Conservation (phyloP, 495 filamentous ascomycete species). For the Aspergillus steynii region DNA sequence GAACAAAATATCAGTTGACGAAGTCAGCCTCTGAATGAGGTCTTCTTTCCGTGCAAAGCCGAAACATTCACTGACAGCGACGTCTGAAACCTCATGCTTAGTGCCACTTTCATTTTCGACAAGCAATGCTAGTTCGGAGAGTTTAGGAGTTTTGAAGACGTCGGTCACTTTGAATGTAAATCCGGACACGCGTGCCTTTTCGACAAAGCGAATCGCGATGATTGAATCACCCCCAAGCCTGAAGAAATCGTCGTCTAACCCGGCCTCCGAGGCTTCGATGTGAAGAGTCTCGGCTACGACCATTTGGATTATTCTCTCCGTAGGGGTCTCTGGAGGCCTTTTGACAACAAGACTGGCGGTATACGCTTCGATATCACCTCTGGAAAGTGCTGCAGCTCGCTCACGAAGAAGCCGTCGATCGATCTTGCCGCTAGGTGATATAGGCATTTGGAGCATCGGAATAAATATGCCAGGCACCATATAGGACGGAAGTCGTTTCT, state of each 20-base stretch:
- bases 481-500: not conserved
- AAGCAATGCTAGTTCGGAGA: not conserved
- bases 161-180: slow-evolving; percentile 35
- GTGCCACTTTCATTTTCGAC: not conserved
- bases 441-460: not conserved
- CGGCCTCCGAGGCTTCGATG: slow-evolving; percentile 23
- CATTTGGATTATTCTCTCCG: slow-evolving; percentile 20
- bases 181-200: slow-evolving; percentile 23
- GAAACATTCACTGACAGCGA: not conserved
- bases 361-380: not conserved
- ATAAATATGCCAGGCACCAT: slow-evolving; percentile 1
- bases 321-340: not conserved
- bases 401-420: not conserved
- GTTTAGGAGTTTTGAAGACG: slow-evolving; percentile 25
- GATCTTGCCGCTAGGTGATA: not conserved
- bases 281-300: slow-evolving; percentile 26
- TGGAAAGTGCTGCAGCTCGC: not conserved
- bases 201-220: slow-evolving; percentile 53
- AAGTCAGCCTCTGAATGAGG: not conserved
- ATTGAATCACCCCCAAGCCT: slow-evolving; percentile 55
- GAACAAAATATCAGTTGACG: not conserved
- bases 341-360: not conserved
- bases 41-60: not conserved
- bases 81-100: not conserved
- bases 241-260: slow-evolving; percentile 54